Percentiles rank a stretch among this genome's conserved stretches.
Evolutionary conservation across 192 early-diverging fungal genomes (phyloP).

Genomic region (Backusella psychrophila): DNA sequence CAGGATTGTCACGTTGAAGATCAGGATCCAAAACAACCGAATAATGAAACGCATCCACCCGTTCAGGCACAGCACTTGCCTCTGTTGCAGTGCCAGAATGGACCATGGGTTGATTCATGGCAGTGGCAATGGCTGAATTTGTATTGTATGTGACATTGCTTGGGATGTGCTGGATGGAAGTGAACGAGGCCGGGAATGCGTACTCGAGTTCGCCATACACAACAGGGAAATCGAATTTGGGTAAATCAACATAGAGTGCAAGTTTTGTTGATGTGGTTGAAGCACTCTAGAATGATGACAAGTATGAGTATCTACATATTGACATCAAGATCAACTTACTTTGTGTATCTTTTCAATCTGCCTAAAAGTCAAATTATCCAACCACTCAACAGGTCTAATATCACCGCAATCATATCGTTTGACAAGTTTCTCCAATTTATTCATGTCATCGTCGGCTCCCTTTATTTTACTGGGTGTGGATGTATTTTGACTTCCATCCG

Average conservation of each 20-base stretch:
- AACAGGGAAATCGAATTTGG: conserved; percentile 96
- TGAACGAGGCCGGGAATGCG: conserved; percentile 1
- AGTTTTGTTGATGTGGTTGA: conserved; percentile 55
- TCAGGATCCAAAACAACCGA: conserved; percentile 78
- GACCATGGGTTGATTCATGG: conserved; percentile 16
- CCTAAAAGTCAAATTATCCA: conserved; percentile 87
- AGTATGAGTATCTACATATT: background rate
- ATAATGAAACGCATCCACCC: conserved; percentile 4
- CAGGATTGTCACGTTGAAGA: conserved; percentile 86
- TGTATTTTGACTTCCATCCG: conserved; percentile 57
- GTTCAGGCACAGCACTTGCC: background rate
- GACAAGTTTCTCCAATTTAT: conserved; percentile 82
- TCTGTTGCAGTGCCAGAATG: background rate
- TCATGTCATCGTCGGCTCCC: conserved; percentile 62
- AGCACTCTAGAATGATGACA: background rate
- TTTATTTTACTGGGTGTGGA: conserved; percentile 54
- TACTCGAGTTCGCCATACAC: conserved; percentile 83
- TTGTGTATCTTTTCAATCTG: conserved; percentile 83
- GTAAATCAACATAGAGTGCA: conserved; percentile 86
- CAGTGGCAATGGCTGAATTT: conserved; percentile 13
- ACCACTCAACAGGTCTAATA: conserved; percentile 84
- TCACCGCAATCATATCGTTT: conserved; percentile 88
- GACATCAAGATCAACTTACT: conserved; percentile 31
- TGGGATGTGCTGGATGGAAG: background rate
- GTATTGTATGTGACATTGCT: background rate